These are phyloP conservation scores for Trypanosoma cruzi DNA, from an alignment of 208 protist species.

Conservation along the genomic window DNA sequence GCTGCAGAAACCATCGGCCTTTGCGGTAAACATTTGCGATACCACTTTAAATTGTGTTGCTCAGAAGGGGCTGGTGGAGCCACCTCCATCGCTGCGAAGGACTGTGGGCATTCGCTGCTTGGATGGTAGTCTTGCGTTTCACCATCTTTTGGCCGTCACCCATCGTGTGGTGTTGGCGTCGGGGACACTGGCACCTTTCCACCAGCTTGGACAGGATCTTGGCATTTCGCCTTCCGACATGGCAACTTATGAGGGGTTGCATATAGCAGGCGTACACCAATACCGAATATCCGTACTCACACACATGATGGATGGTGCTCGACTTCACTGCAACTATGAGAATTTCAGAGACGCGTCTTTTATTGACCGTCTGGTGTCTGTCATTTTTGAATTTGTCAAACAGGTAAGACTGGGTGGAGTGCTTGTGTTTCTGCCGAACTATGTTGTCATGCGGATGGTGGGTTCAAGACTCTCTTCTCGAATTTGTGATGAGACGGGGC, in stretches of 20 bases:
- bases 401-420: constrained; percentile 77
- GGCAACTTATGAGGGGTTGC: constrained; percentile 56
- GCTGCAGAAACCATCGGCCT: constrained; percentile 51
- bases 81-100: not conserved
- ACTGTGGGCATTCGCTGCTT: constrained; percentile 62
- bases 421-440: constrained; percentile 95
- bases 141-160: constrained; percentile 48
- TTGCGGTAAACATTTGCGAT: constrained; percentile 39
- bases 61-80: not conserved
- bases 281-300: constrained; percentile 44
- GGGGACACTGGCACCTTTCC: constrained; percentile 94
- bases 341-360: constrained; percentile 47
- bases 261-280: constrained; percentile 47
- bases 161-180: constrained; percentile 93
- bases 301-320: constrained; percentile 20
- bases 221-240: constrained; percentile 52
- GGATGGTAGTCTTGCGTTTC: constrained; percentile 73
- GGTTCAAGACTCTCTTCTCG: constrained; percentile 7
- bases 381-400: constrained; percentile 46
- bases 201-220: constrained; percentile 79
- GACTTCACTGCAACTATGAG: constrained; percentile 64
- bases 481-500: not conserved
- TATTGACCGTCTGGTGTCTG: constrained; percentile 39
- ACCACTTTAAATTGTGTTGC: not conserved
- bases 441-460: constrained; percentile 43